phyloP scores from a whole-genome alignment of 2,329 filamentous ascomycete genomes.

The Colletotrichum aenigma region DNA sequence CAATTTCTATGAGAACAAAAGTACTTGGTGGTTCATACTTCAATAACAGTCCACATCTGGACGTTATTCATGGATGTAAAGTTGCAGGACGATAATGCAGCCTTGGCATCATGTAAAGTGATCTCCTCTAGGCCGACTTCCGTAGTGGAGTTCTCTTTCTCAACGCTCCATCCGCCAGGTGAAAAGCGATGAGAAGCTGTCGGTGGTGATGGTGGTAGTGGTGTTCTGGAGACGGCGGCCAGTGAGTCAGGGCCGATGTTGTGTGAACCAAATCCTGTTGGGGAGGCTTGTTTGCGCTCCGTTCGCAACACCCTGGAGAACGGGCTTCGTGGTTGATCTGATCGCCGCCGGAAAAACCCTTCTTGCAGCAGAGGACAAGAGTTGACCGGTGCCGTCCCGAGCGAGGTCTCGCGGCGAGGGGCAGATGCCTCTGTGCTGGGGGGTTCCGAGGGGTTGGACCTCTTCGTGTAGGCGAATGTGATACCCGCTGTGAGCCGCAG shows the following conservation, averaged over 20 bases:
- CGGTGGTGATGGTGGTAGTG: neutral
- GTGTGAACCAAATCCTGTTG: neutral
- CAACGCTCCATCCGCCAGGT: neutral
- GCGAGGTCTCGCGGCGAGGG: neutral
- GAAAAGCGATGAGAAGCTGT: neutral
- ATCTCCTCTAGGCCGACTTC: neutral
- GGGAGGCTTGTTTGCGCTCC: neutral
- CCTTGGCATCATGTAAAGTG: neutral
- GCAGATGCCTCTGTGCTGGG: neutral
- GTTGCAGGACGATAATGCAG: neutral
- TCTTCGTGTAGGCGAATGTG: neutral
- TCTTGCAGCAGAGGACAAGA: neutral
- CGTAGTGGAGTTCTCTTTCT: neutral
- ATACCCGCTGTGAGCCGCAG: neutral
- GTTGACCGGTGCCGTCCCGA: neutral
- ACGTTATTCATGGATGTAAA: neutral
- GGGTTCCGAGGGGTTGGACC: neutral
- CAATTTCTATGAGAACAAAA: neutral
- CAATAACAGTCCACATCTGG: neutral
- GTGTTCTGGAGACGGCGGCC: neutral
- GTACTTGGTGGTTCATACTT: neutral
- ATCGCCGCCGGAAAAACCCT: neutral
- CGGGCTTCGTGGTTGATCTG: neutral
- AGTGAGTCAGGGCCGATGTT: neutral
- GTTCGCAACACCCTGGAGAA: neutral